Percentiles rank a stretch among this genome's conserved stretches.
phyloP scores from a whole-genome alignment of 116 monocot species.

The Trichopus zeylanicus region DNA sequence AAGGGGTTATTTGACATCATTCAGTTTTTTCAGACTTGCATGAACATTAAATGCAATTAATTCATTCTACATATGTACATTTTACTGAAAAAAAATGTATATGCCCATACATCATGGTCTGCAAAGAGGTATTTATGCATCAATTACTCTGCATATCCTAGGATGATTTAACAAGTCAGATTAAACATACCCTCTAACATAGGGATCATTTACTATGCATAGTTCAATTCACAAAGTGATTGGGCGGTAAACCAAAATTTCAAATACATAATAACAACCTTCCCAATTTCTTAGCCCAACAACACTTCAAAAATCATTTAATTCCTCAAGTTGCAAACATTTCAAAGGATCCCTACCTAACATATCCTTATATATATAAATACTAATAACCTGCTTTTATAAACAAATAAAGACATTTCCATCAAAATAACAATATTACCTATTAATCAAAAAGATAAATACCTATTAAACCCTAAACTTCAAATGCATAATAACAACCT shows the following conservation, averaged over 20 bases:
- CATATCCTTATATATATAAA: slow-evolving; percentile 40
- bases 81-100: too few species aligned
- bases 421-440: neutral
- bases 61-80: too few species aligned
- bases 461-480: too few species aligned
- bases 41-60: too few species aligned
- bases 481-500: too few species aligned
- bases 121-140: neutral
- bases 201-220: slow-evolving; percentile 70
- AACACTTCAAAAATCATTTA: slow-evolving; percentile 61
- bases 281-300: slow-evolving; percentile 61
- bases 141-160: neutral
- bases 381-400: slow-evolving; percentile 38
- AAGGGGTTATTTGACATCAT: too few species aligned
- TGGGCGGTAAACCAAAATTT: slow-evolving; percentile 69
- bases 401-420: neutral
- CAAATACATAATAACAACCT: slow-evolving; percentile 71
- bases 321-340: slow-evolving; percentile 46
- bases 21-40: too few species aligned
- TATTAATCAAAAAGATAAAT: too few species aligned
- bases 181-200: slow-evolving; percentile 66
- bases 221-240: slow-evolving; percentile 46
- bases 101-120: neutral
- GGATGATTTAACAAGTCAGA: neutral
- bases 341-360: slow-evolving; percentile 23